These are phyloP conservation scores for Phanerochaete sordida DNA, from an alignment of 768 basidiomycete species.

Conservation along the genomic window DNA sequence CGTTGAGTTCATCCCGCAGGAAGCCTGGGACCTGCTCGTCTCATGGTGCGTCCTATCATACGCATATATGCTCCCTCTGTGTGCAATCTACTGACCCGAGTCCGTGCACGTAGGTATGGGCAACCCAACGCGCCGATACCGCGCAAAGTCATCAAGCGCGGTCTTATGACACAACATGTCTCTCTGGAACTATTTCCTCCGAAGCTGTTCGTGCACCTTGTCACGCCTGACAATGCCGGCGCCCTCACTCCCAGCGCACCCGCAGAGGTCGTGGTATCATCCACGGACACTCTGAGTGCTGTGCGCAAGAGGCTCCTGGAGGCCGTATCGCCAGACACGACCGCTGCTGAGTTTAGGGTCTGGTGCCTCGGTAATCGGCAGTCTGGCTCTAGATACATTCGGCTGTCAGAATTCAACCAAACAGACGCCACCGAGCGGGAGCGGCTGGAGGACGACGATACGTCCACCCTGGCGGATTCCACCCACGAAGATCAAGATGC, in stretches of 20 bases:
- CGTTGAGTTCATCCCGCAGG: conserved; percentile 70
- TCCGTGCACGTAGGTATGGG: conserved; percentile 63
- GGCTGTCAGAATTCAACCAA: not conserved
- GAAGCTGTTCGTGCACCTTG: conserved; percentile 43
- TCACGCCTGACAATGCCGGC: not conserved
- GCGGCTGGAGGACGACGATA: conserved; percentile 38
- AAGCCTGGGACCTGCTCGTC: conserved; percentile 65
- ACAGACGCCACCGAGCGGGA: not conserved
- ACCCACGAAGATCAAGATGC: conserved; percentile 58
- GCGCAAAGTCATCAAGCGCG: conserved; percentile 64
- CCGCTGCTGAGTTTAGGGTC: conserved; percentile 11
- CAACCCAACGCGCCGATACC: conserved; percentile 50
- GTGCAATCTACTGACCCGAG: not conserved
- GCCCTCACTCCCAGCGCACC: conserved; percentile 1
- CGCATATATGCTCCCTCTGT: not conserved
- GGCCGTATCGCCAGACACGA: conserved; percentile 5
- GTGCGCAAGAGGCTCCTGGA: conserved; percentile 12
- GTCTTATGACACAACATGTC: conserved; percentile 43
- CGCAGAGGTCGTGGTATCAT: conserved; percentile 15
- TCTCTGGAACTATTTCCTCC: conserved; percentile 74
- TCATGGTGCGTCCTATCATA: conserved; percentile 53
- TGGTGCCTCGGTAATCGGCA: not conserved
- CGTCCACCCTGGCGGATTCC: conserved; percentile 51
- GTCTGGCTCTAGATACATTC: not conserved
- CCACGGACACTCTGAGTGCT: conserved; percentile 14